phyloP scores from a whole-genome alignment of 208 protist genomes.

The Phytomonas francai region DNA sequence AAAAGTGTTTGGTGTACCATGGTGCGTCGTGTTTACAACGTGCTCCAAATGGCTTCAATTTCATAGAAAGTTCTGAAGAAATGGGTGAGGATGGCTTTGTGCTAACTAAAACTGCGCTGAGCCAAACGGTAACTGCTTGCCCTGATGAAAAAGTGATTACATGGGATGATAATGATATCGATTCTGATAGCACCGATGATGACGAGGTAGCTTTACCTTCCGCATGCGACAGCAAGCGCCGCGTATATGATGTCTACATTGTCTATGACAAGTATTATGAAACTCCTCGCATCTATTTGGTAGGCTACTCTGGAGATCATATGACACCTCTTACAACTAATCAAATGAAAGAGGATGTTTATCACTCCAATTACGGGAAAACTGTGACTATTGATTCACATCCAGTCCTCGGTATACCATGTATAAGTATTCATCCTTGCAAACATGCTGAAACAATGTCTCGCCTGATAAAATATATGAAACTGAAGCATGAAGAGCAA shows the following conservation, averaged over 20 bases:
- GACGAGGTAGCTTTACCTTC: constrained; percentile 10
- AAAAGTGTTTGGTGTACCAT: constrained; percentile 93
- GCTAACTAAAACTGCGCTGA: constrained; percentile 20
- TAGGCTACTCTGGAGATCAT: constrained; percentile 84
- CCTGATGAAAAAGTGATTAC: constrained; percentile 34
- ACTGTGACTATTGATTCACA: constrained; percentile 95
- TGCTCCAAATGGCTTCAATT: constrained; percentile 13
- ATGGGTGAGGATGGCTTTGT: constrained; percentile 49
- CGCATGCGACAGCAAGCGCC: constrained; percentile 12
- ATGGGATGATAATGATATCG: constrained; percentile 43
- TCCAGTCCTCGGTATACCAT: constrained; percentile 65
- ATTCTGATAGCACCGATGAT: constrained; percentile 15
- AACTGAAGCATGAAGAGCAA: constrained; percentile 41
- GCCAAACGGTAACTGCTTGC: constrained; percentile 8
- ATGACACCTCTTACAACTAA: constrained; percentile 69
- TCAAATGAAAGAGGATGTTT: constrained; percentile 96
- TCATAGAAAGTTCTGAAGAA: constrained; percentile 6
- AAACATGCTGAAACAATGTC: constrained; percentile 94
- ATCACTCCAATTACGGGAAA: constrained; percentile 93
- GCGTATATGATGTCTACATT: constrained; percentile 95
- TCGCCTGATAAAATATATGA: constrained; percentile 81
- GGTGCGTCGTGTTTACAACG: constrained; percentile 45
- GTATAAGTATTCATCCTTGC: constrained; percentile 96
- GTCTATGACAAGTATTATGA: constrained; percentile 97
- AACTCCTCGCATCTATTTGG: constrained; percentile 94